Evolutionary conservation across 1,284 basidiomycete genomes (phyloP).

Genomic region (Mycena sp.): DNA sequence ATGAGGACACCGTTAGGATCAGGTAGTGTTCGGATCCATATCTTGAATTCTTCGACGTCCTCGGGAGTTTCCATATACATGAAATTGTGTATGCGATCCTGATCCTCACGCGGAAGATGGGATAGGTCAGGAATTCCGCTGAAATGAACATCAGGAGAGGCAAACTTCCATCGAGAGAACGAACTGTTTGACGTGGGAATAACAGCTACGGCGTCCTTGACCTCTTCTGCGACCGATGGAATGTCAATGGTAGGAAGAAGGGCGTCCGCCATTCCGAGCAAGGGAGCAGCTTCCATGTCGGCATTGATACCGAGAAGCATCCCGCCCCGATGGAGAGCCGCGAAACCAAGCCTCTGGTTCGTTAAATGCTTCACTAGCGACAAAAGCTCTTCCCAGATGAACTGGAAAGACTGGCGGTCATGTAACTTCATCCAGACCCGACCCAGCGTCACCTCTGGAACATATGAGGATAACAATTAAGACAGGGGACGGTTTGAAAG

Average conservation of each 20-base stretch:
- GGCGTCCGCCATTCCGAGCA: too few relatives aligned
- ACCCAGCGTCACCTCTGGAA: too few relatives aligned
- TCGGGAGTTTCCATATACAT: too few relatives aligned
- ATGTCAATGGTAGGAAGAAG: not conserved
- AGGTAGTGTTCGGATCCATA: slow-evolving; percentile 5
- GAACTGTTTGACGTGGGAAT: slow-evolving; percentile 12
- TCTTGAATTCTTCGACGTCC: too few relatives aligned
- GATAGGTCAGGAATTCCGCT: too few relatives aligned
- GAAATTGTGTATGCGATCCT: too few relatives aligned
- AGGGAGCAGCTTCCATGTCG: too few relatives aligned
- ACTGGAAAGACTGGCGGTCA: too few relatives aligned
- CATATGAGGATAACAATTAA: not conserved
- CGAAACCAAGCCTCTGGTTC: not conserved
- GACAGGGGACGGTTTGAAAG: not conserved
- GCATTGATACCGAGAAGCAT: slow-evolving; percentile 10
- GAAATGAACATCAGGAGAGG: too few relatives aligned
- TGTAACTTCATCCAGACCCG: too few relatives aligned
- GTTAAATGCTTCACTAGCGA: slow-evolving; percentile 5
- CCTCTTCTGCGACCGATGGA: not conserved
- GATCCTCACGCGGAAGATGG: too few relatives aligned
- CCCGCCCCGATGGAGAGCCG: slow-evolving; percentile 1
- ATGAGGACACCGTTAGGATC: slow-evolving; percentile 8
- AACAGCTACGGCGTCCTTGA: not conserved
- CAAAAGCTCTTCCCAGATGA: too few relatives aligned
- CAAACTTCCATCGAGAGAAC: not conserved